These are phyloP conservation scores for Pseudoturritis turrita DNA, from an alignment of 345 rosid species.

Conservation along the genomic window DNA sequence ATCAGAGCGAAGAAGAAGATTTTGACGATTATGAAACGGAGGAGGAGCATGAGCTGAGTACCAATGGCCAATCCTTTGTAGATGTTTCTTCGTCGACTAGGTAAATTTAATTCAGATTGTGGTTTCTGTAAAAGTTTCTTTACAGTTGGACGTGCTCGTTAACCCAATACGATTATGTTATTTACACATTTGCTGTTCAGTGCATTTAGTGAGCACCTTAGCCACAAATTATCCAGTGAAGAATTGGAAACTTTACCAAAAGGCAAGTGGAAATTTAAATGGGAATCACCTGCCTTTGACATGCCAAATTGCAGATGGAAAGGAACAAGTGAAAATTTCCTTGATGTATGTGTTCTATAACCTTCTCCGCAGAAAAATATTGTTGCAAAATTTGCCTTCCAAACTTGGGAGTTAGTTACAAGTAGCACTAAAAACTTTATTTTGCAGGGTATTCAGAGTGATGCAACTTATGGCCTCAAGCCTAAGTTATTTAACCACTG, in stretches of 20 bases:
- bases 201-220: conserved; percentile 61
- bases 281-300: conserved; percentile 66
- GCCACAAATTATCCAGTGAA: conserved; percentile 47
- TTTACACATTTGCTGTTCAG: conserved; percentile 36
- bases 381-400: neutral
- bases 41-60: conserved; percentile 37
- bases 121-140: neutral
- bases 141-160: neutral
- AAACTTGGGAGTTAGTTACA: neutral
- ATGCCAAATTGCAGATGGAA: conserved; percentile 69
- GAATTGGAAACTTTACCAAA: conserved; percentile 48
- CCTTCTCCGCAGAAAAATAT: neutral
- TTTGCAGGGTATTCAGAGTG: conserved; percentile 45
- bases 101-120: conserved; percentile 29
- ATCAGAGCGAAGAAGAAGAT: conserved; percentile 41
- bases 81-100: conserved; percentile 34
- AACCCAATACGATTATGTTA: neutral
- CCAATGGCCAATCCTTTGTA: conserved; percentile 24
- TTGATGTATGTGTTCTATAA: conserved; percentile 45
- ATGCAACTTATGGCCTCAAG: conserved; percentile 52
- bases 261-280: conserved; percentile 61
- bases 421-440: neutral
- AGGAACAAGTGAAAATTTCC: conserved; percentile 61
- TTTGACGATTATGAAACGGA: conserved; percentile 38
- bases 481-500: conserved; percentile 73